Evolutionary conservation across 1,284 basidiomycete genomes (phyloP), one percentile per base, ranked within the genome.

Genomic region (Psilocybe mexicana): DNA sequence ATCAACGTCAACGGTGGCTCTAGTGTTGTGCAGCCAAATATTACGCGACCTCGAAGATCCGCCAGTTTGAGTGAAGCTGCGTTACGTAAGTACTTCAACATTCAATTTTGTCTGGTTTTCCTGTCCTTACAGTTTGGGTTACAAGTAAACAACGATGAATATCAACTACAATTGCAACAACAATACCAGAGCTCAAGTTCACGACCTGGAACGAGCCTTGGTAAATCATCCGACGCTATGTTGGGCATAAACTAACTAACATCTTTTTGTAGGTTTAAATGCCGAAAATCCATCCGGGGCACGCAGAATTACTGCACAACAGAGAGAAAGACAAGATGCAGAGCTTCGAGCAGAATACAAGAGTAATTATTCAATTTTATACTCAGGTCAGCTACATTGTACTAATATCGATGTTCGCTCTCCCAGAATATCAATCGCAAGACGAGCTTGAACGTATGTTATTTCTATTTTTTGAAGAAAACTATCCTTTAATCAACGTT

Each of bases 61-160:
- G 85, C 85, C 14, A 89, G 87, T 67, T 71, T 90, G 51, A 88
- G 86, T 65, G 86, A 88, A 33, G 52, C 43, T 65, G 82, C 82
- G 36, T 72, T 78, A 60, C 67, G 74, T 70, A 68, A 65, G 65
- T 62, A 53, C 44, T 42, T 62, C 50, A 33, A 30, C 2, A 11
- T n/a, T 60, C 40, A 48, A 25, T 46, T 47, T 23, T 8, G 48
- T 47, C 49, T 24, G 53, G 38, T 53, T 58, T 55, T 6, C 30
- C 38, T 53, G 43, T 28, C 58, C 26, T 26, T 28, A 52, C 28
- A 26, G 54, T 24, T 54, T 55, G 35, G 8, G 30, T 50, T 43
- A 59, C 26, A 25, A 55, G 45, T 67, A 66, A 72, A 66, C 26
- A 72, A 70, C 58, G 78, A 64, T 63, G 73, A 67, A 56, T 70